A percentile compares a stretch with the other conserved stretches of the same genome.
These are phyloP conservation scores for Chytriomyces sp. DNA, from an alignment of 192 early-diverging fungal species.

Conservation along the genomic window DNA sequence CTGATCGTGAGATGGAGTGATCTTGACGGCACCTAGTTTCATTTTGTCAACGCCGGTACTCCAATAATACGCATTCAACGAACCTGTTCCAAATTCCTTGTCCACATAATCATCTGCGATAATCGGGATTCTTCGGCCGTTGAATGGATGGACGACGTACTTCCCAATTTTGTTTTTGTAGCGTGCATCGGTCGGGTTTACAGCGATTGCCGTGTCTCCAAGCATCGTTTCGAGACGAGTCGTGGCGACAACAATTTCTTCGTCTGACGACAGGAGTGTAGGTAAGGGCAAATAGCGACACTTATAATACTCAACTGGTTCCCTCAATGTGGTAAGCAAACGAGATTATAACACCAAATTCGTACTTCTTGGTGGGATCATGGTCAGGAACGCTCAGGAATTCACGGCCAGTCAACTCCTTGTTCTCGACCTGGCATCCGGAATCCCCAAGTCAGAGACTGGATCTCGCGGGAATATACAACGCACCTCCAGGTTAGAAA, in stretches of 20 bases:
- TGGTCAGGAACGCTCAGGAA: conserved; percentile 90
- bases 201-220: conserved; percentile 94
- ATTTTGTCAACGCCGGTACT: neutral
- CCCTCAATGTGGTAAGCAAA: conserved; percentile 93
- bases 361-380: conserved; percentile 88
- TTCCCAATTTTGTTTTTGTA: conserved; percentile 97
- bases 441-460: neutral
- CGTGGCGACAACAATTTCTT: conserved; percentile 93
- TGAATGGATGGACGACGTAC: conserved; percentile 91
- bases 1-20: conserved; percentile 97
- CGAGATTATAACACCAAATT: conserved; percentile 96
- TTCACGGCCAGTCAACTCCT: conserved; percentile 83
- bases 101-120: conserved; percentile 88
- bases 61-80: neutral
- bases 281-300: neutral
- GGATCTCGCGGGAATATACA: neutral
- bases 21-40: conserved; percentile 88
- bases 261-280: conserved; percentile 44
- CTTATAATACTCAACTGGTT: conserved; percentile 25
- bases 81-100: conserved; percentile 84
- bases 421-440: conserved; percentile 72
- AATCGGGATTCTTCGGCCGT: conserved; percentile 87
- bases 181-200: conserved; percentile 89
- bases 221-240: conserved; percentile 99
- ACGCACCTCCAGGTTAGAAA: conserved; percentile 88